Base-by-base conservation (phyloP, 805 yeast genomes). In the Jamesozyma piceae region DNA sequence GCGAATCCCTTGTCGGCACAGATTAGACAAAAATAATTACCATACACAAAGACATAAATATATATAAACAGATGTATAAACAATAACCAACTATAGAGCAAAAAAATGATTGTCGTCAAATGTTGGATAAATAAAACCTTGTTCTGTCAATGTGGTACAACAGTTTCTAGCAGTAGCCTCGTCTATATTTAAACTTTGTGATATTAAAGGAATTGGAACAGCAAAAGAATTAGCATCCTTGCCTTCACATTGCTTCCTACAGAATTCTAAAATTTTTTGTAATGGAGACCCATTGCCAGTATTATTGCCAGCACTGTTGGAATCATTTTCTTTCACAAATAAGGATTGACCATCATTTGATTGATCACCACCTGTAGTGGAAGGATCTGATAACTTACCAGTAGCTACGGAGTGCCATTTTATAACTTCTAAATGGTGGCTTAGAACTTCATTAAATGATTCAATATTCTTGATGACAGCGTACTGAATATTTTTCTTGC, bases 61-160 rank as follows among this genome's bases (percentile, higher is more conserved):
- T n/a, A n/a, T n/a, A n/a, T n/a, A n/a, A n/a, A n/a, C n/a, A n/a
- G n/a, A n/a, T n/a, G n/a, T n/a, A n/a, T n/a, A n/a, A n/a, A n/a
- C n/a, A n/a, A n/a, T n/a, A n/a, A n/a, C n/a, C n/a, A 11, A 24
- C 34, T 41, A 53, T 44, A 77, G 71, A 41, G 80, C 76, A 51
- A 80, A 67, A 54, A 61, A 80, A 22, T 76, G 69, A 42, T 71
- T 71, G 46, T 82, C 90, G 53, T 82, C 87, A 47, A 75, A 74
- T 13, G 88, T 86, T 38, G 74, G 71, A 57, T 80, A 83, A 37
- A 82, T 69, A 50, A 70, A 77, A 30, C 89, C 94, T 44, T 72
- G 78, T 35, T 82, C 88, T 11, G 76, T 71, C 51, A 83, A 67
- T 19, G 68, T 67, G 28, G 67, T 68, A 53, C 85, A 76, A 48